A percentile compares a stretch with the other conserved stretches of the same genome.
Conservation (phyloP, 2,329 filamentous ascomycete species). For the Dendrostoma leiphaemia region DNA sequence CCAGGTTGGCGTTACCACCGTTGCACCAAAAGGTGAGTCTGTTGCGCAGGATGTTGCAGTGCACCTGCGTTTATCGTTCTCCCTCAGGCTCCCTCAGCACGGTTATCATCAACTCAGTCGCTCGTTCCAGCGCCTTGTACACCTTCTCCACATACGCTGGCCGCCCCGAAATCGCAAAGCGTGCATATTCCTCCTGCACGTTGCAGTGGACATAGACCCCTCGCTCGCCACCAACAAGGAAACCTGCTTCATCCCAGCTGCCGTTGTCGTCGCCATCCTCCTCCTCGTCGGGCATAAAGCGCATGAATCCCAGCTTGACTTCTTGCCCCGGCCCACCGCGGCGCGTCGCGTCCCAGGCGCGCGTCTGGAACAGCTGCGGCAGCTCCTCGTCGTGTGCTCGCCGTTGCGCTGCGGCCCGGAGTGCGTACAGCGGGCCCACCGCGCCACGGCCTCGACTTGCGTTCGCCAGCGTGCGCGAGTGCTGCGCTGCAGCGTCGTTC, state of each 20-base stretch:
- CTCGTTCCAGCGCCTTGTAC: background rate
- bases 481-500: background rate
- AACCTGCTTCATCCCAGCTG: conserved; percentile 18
- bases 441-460: conserved; percentile 8
- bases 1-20: too few relatives aligned
- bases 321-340: conserved; percentile 19
- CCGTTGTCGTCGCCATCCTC: too few relatives aligned
- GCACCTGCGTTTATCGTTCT: too few relatives aligned
- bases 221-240: conserved; percentile 16
- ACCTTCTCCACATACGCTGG: conserved; percentile 5
- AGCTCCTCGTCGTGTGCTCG: background rate
- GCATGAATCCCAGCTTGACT: conserved; percentile 21
- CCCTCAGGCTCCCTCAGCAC: too few relatives aligned
- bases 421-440: conserved; percentile 18
- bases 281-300: background rate
- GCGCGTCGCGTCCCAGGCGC: conserved; percentile 18
- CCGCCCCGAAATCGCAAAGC: conserved; percentile 13
- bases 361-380: conserved; percentile 14
- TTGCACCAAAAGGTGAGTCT: too few relatives aligned
- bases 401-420: background rate
- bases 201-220: conserved; percentile 20
- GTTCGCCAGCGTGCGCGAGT: conserved; percentile 5
- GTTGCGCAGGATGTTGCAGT: too few relatives aligned
- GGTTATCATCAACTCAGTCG: too few relatives aligned
- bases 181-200: conserved; percentile 3